phyloP scores from a whole-genome alignment of 2,329 filamentous ascomycete genomes.

The Neopestalotiopsis clavispora region DNA sequence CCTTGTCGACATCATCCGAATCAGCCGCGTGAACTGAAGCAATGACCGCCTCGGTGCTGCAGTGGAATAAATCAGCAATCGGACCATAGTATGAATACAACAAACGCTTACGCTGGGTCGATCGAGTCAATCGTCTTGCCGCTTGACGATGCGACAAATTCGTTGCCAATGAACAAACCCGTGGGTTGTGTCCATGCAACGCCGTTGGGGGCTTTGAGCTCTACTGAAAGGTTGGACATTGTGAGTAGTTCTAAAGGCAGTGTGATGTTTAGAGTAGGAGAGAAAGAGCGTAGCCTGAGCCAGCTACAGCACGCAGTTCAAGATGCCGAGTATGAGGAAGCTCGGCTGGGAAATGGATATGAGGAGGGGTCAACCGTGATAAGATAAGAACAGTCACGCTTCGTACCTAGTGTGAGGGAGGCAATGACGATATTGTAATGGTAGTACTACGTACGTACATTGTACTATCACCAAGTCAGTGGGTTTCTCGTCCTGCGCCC shows the following conservation, averaged over 20 bases:
- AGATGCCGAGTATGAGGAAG: neutral
- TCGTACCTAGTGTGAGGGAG: too few relatives aligned
- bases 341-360: neutral
- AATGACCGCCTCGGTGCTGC: slow-evolving; percentile 61
- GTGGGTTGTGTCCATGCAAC: slow-evolving; percentile 68
- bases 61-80: neutral
- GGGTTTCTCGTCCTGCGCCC: neutral
- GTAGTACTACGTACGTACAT: neutral
- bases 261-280: neutral
- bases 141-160: slow-evolving; percentile 66
- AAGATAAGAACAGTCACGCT: too few relatives aligned
- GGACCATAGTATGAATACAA: too few relatives aligned
- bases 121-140: slow-evolving; percentile 67
- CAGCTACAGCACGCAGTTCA: neutral
- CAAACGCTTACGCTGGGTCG: slow-evolving; percentile 62
- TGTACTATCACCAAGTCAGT: neutral
- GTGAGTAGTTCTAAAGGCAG: slow-evolving; percentile 17
- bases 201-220: slow-evolving; percentile 75
- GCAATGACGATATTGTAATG: too few relatives aligned
- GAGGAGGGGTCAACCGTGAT: too few relatives aligned
- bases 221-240: slow-evolving; percentile 43
- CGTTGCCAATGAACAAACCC: slow-evolving; percentile 78
- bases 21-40: slow-evolving; percentile 69
- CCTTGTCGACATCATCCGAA: slow-evolving; percentile 67
- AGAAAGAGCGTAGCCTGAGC: neutral